phyloP scores from a whole-genome alignment of 2,329 filamentous ascomycete species.

The Aureobasidium sp. region DNA sequence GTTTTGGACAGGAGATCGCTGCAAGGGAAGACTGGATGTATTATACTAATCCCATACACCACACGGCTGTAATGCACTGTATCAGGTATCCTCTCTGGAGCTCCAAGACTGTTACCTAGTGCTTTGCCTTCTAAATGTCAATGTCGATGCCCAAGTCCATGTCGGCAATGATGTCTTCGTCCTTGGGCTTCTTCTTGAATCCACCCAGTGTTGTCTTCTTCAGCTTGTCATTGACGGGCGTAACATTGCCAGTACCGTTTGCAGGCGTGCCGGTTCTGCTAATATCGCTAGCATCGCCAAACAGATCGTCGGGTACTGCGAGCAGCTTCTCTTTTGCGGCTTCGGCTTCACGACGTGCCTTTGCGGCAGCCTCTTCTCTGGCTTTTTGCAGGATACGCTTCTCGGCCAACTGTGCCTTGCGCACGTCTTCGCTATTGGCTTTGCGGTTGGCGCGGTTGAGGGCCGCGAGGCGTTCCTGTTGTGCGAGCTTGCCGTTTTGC shows the following conservation, averaged over 20 bases:
- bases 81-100: neutral
- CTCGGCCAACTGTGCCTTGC: slow-evolving; percentile 82
- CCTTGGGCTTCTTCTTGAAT: slow-evolving; percentile 63
- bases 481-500: slow-evolving; percentile 43
- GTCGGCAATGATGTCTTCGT: slow-evolving; percentile 81
- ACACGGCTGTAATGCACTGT: neutral
- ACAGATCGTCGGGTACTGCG: slow-evolving; percentile 37
- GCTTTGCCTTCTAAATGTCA: slow-evolving; percentile 49
- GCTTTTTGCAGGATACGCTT: slow-evolving; percentile 32
- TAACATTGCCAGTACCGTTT: slow-evolving; percentile 29
- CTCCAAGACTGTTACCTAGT: too few species aligned
- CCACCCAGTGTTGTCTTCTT: slow-evolving; percentile 35
- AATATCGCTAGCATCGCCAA: slow-evolving; percentile 38
- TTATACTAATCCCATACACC: too few species aligned
- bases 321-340: slow-evolving; percentile 27
- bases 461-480: slow-evolving; percentile 76
- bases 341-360: slow-evolving; percentile 37
- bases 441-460: slow-evolving; percentile 80
- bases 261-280: slow-evolving; percentile 46
- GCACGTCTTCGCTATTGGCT: slow-evolving; percentile 81
- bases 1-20: too few species aligned
- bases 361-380: slow-evolving; percentile 51
- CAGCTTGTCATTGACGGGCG: slow-evolving; percentile 39
- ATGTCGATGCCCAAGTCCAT: slow-evolving; percentile 90
- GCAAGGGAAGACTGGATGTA: too few species aligned